phyloP scores from a whole-genome alignment of 2,329 filamentous ascomycete species.

The Monilinia laxa region DNA sequence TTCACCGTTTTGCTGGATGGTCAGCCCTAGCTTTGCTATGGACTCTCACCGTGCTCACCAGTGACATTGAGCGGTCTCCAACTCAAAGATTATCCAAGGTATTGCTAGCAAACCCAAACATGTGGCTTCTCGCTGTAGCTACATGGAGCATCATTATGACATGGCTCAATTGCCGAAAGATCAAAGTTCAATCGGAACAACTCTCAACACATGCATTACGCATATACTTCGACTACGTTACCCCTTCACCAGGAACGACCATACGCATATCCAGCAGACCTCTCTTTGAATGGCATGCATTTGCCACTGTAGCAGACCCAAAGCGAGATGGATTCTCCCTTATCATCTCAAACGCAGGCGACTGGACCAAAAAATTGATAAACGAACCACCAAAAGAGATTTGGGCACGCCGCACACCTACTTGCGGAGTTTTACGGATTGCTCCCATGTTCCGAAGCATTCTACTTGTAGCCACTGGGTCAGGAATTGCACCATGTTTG shows the following conservation, averaged over 20 bases:
- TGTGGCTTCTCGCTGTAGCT: slow-evolving; percentile 68
- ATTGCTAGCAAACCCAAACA: slow-evolving; percentile 50
- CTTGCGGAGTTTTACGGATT: slow-evolving; percentile 66
- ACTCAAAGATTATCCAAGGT: slow-evolving; percentile 36
- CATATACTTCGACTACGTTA: slow-evolving; percentile 65
- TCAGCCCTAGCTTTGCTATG: slow-evolving; percentile 63
- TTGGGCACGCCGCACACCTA: slow-evolving; percentile 67
- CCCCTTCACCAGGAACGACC: slow-evolving; percentile 56
- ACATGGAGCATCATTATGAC: slow-evolving; percentile 67
- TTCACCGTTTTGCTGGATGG: slow-evolving; percentile 76
- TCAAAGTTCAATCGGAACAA: slow-evolving; percentile 62
- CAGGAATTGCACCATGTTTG: slow-evolving; percentile 69
- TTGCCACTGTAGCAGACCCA: slow-evolving; percentile 68
- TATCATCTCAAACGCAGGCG: slow-evolving; percentile 70
- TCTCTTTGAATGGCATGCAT: slow-evolving; percentile 71
- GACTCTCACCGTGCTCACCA: slow-evolving; percentile 57
- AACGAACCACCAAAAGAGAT: slow-evolving; percentile 58
- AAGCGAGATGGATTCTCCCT: slow-evolving; percentile 58
- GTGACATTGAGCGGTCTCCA: slow-evolving; percentile 45
- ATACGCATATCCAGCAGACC: slow-evolving; percentile 62
- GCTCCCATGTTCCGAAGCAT: slow-evolving; percentile 64
- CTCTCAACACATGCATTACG: slow-evolving; percentile 72
- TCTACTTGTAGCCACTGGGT: slow-evolving; percentile 69
- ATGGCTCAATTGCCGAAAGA: slow-evolving; percentile 70
- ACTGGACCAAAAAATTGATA: slow-evolving; percentile 70